Base-by-base conservation (phyloP, 1,284 basidiomycete genomes). In the Hymenochaete sp. region DNA sequence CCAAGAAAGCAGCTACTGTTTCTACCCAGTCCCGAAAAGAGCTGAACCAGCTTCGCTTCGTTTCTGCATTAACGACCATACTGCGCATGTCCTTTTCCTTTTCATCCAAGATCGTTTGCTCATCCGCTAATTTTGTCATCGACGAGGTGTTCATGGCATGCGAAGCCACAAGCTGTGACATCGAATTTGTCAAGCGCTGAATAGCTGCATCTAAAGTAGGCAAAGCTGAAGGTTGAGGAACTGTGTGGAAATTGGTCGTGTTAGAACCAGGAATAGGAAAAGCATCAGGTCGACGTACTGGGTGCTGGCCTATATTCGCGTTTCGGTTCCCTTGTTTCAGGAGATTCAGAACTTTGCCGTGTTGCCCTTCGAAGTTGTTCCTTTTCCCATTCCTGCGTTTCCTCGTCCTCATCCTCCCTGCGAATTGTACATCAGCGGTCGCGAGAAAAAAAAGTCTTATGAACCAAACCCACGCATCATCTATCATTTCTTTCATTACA, bases 21-120 rank as follows among this genome's bases (percentile, higher is more conserved):
- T 97, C 93, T 0, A 93, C 70, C 82, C 89, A 93, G 32, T 85
- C 82, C 49, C 73, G 73, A 65, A 97, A 91, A 44, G 80, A 79
- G 11, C 70, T 70, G 54, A 95, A 93, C 90, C 91, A 97, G 35
- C 82, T 80, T 38, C 85, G 70, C 62, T 95, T 95, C 38, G 69
- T 72, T 59, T 93, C 92, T 0, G 89, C 83, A 48, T 72, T 71
- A 36, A 73, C 73, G 3, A 96, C 82, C 70, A 93, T 82, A 22
- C 75, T 70, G 11, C 91, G 73, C 62, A 97, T 70, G 52, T 92
- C 88, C 14, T 64, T 66, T 60, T 95, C 92, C 46, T 90, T 79
- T 18, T 68, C 61, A 39, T 89, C 82, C 1, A 95, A 67, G 50
- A 82, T 72, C 0, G 67, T 62, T n/a, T 79, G 71, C 56, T 97